These are phyloP conservation scores for Arachnopeziza araneosa DNA, from an alignment of 2,329 filamentous ascomycete species.

Conservation along the genomic window DNA sequence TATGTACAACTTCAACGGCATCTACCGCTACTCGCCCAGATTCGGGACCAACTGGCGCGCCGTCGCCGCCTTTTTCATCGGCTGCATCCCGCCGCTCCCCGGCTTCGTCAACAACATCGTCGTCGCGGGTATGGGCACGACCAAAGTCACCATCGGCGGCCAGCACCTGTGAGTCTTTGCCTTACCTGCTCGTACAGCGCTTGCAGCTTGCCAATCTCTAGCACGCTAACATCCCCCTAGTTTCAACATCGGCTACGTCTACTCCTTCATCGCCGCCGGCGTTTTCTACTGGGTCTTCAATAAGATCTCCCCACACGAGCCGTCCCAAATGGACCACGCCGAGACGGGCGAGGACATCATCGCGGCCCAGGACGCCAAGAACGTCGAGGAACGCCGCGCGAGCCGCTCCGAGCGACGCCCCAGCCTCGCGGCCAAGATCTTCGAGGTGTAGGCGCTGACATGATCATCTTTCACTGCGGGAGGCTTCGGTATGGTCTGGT, in stretches of 20 bases:
- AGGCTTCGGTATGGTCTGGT: not conserved
- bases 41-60: constrained; percentile 25
- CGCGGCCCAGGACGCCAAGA: constrained; percentile 12
- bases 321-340: constrained; percentile 13
- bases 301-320: constrained; percentile 10
- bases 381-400: constrained; percentile 9
- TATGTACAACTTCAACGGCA: constrained; percentile 29
- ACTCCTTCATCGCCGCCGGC: constrained; percentile 13
- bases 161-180: constrained; percentile 13
- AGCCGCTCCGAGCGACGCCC: constrained; percentile 1
- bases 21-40: constrained; percentile 21
- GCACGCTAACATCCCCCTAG: constrained; percentile 1
- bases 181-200: not conserved
- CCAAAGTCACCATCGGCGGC: constrained; percentile 9
- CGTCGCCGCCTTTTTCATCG: constrained; percentile 21
- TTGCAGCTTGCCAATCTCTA: not conserved
- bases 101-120: constrained; percentile 12
- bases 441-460: constrained; percentile 10
- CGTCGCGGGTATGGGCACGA: constrained; percentile 6
- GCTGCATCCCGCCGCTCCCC: constrained; percentile 21
- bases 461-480: too few species aligned
- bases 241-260: constrained; percentile 15
- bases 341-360: constrained; percentile 17
- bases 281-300: constrained; percentile 15
- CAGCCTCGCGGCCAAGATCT: constrained; percentile 5